Percentiles rank a stretch among this genome's conserved stretches.
Conservation (phyloP, 73 alveolate species). For the Tetrahymena malaccensis region DNA sequence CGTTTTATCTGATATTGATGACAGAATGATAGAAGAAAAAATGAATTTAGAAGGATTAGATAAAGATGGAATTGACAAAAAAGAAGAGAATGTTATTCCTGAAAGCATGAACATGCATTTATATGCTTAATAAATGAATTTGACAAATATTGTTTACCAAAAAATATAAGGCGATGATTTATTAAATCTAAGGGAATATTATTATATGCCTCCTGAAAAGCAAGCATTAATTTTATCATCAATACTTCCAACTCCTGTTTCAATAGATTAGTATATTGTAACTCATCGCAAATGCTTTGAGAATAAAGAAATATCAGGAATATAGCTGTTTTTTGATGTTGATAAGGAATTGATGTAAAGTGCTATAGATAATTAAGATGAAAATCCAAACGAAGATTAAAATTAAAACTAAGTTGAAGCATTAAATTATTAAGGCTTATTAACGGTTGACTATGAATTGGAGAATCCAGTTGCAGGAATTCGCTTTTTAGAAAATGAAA, state of each 20-base stretch:
- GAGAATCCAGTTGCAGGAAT: not conserved
- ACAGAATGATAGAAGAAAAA: not conserved
- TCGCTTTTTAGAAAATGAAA: not conserved
- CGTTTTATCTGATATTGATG: not conserved
- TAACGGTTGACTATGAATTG: not conserved
- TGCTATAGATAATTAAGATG: not conserved
- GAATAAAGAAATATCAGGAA: not conserved
- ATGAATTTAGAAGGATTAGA: not conserved
- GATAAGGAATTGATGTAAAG: not conserved
- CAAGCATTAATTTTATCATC: not conserved
- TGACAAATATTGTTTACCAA: not conserved
- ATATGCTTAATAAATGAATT: not conserved
- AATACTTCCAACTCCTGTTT: not conserved
- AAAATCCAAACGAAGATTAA: not conserved
- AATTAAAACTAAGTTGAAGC: not conserved
- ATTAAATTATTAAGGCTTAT: not conserved
- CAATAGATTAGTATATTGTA: not conserved
- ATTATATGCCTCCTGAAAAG: not conserved
- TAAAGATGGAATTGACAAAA: not conserved
- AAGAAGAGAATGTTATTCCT: not conserved
- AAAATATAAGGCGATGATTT: not conserved
- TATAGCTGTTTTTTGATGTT: not conserved
- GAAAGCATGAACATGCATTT: not conserved
- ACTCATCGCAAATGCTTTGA: not conserved
- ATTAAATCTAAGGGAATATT: not conserved